Evolutionary conservation across 495 filamentous ascomycete genomes (phyloP).

Genomic region (Parachaetomium inaequale): DNA sequence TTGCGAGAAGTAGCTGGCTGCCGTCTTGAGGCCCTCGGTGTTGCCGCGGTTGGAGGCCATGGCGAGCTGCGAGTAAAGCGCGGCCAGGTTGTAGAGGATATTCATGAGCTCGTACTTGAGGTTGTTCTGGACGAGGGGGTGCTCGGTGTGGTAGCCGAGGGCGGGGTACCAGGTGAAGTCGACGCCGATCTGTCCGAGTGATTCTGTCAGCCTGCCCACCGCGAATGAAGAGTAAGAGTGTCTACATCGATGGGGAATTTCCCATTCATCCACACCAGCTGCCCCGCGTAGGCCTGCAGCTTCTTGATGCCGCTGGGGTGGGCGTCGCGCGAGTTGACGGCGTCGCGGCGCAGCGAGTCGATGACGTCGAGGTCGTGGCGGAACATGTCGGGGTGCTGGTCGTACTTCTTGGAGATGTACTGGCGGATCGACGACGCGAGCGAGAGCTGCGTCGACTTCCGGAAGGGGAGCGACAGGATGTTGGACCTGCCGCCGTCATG

Average conservation of each 20-base stretch:
- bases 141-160: conserved; percentile 80
- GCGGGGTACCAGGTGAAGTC: conserved; percentile 96
- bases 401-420: conserved; percentile 98
- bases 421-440: conserved; percentile 82
- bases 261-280: conserved; percentile 88
- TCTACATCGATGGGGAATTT: conserved; percentile 94
- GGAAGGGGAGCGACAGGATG: conserved; percentile 72
- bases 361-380: conserved; percentile 81
- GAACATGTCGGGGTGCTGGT: conserved; percentile 99
- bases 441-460: conserved; percentile 70
- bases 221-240: not conserved
- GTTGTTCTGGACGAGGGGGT: conserved; percentile 84
- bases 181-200: conserved; percentile 67
- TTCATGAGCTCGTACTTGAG: conserved; percentile 94
- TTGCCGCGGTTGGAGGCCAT: conserved; percentile 69
- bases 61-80: conserved; percentile 89
- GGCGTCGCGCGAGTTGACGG: conserved; percentile 81
- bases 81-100: conserved; percentile 85
- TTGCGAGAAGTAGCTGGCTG: conserved; percentile 87
- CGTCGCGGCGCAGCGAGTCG: conserved; percentile 74
- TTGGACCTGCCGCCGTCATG: conserved; percentile 28
- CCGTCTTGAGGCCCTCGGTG: conserved; percentile 82
- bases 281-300: conserved; percentile 82
- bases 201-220: conserved; percentile 22
- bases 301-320: conserved; percentile 87